A percentile compares a stretch with the other conserved stretches of the same genome.
Conservation (phyloP, 768 basidiomycete genomes). For the Pulveroboletus sp. region DNA sequence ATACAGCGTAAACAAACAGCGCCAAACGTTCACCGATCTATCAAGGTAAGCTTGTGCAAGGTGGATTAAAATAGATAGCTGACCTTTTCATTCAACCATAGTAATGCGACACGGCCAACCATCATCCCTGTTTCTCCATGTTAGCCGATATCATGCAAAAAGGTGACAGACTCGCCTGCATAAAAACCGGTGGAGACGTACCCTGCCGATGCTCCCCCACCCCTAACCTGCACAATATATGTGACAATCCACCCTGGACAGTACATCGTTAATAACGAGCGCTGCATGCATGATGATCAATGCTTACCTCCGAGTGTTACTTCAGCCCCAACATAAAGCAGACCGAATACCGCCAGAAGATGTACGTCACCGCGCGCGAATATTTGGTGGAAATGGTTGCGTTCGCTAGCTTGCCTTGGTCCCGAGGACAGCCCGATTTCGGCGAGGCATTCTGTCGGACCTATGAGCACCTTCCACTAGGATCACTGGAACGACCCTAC, state of each 20-base stretch:
- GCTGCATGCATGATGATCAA: neutral
- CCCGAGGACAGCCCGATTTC: slow-evolving; percentile 32
- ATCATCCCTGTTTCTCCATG: slow-evolving; percentile 19
- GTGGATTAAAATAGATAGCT: neutral
- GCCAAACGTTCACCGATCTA: slow-evolving; percentile 33
- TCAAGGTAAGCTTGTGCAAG: neutral
- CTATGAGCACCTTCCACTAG: neutral
- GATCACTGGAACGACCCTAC: slow-evolving; percentile 30
- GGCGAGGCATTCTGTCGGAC: slow-evolving; percentile 30
- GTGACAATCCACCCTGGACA: slow-evolving; percentile 65
- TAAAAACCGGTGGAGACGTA: slow-evolving; percentile 46
- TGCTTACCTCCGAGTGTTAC: slow-evolving; percentile 46
- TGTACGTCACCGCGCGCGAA: slow-evolving; percentile 41
- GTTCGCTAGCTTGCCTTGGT: slow-evolving; percentile 23
- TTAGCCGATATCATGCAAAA: neutral
- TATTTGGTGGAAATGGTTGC: slow-evolving; percentile 48
- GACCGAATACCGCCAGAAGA: slow-evolving; percentile 41
- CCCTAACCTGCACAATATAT: slow-evolving; percentile 43
- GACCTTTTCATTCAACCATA: slow-evolving; percentile 30
- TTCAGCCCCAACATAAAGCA: slow-evolving; percentile 52
- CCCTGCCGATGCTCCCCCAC: slow-evolving; percentile 42
- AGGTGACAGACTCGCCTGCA: slow-evolving; percentile 14
- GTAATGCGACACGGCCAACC: slow-evolving; percentile 27
- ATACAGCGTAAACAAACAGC: slow-evolving; percentile 27
- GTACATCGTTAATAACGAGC: neutral